A percentile compares a stretch with the other conserved stretches of the same genome.
These are phyloP conservation scores for Ophiostoma fasciatum DNA, from an alignment of 2,329 filamentous ascomycete species.

Conservation along the genomic window DNA sequence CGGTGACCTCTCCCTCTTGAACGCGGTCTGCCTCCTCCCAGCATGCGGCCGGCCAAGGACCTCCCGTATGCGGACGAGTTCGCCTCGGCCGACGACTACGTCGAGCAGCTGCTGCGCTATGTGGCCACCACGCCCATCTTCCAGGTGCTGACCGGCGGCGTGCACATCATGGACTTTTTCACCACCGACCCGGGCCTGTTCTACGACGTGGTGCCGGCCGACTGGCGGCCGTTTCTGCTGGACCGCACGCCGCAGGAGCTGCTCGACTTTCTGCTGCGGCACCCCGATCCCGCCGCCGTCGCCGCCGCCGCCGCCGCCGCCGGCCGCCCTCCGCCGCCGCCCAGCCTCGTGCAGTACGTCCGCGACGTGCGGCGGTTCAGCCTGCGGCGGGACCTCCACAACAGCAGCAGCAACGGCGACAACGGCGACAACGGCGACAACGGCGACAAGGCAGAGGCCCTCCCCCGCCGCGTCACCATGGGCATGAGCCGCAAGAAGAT, in stretches of 20 bases:
- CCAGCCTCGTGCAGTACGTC: constrained; percentile 57
- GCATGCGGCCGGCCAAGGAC: constrained; percentile 16
- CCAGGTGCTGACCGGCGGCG: constrained; percentile 84
- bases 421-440: too few species aligned
- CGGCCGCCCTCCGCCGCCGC: constrained; percentile 23
- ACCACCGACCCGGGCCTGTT: constrained; percentile 76
- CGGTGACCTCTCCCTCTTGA: too few species aligned
- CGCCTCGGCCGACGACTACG: constrained; percentile 57
- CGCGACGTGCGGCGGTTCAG: constrained; percentile 53
- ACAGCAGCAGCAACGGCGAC: too few species aligned
- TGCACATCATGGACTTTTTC: constrained; percentile 94
- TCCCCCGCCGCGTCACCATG: too few species aligned
- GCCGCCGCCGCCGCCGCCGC: constrained; percentile 8
- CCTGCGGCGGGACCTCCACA: constrained; percentile 49
- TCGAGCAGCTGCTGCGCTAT: constrained; percentile 64
- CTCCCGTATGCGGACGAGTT: constrained; percentile 62
- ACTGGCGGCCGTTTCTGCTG: constrained; percentile 72
- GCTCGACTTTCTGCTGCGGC: constrained; percentile 63
- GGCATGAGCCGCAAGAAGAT: constrained; percentile 96
- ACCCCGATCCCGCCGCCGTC: constrained; percentile 34
- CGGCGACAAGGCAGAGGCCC: too few species aligned
- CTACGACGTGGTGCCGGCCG: constrained; percentile 54
- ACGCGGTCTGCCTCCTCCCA: background rate
- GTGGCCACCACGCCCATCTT: constrained; percentile 60
- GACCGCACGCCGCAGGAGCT: constrained; percentile 57